phyloP scores from a whole-genome alignment of 73 alveolate genomes.

The Paramecium primaurelia region DNA sequence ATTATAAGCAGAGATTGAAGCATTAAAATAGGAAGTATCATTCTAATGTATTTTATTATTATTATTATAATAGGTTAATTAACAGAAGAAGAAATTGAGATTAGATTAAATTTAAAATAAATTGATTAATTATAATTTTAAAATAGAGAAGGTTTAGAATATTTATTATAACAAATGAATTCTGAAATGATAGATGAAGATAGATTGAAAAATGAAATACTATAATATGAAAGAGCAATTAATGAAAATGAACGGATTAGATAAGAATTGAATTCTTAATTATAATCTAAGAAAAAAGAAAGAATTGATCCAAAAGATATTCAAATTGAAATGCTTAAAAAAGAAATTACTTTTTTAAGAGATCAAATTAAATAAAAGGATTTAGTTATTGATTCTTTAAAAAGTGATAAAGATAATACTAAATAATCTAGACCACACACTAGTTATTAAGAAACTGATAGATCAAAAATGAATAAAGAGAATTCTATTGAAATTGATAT shows the following conservation, averaged over 20 bases:
- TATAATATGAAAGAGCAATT: neutral
- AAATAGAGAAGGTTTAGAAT: neutral
- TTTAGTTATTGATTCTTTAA: neutral
- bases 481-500: neutral
- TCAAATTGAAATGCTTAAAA: neutral
- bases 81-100: neutral
- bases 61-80: neutral
- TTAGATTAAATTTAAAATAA: neutral
- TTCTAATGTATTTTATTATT: neutral
- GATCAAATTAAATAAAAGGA: neutral
- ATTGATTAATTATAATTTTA: neutral
- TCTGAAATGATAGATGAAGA: neutral
- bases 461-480: constrained; percentile 16
- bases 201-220: neutral
- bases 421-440: constrained; percentile 22
- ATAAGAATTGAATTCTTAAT: neutral
- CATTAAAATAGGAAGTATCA: neutral
- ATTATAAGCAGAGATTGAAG: neutral
- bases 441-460: constrained; percentile 43
- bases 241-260: neutral
- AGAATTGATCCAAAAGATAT: neutral
- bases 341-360: neutral
- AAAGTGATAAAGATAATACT: neutral
- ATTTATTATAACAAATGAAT: neutral
- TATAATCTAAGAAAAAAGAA: neutral